These are phyloP conservation scores for Suillus placidus DNA, from an alignment of 768 basidiomycete genomes.

Conservation along the genomic window DNA sequence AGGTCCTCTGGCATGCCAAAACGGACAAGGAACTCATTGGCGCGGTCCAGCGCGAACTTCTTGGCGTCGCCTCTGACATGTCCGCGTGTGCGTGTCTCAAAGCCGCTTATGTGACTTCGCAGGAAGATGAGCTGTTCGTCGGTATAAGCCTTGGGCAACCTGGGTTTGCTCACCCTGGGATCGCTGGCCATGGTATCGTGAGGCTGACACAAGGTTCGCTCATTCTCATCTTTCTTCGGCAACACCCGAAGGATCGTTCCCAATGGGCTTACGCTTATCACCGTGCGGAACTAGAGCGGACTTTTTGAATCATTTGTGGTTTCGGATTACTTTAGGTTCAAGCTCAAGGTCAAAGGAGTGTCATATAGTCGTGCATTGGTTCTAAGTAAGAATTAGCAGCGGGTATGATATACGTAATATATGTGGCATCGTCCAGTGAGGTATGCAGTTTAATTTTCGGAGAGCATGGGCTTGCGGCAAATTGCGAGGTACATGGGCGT, in stretches of 20 bases:
- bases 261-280: slow-evolving; percentile 18
- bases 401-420: slow-evolving; percentile 6
- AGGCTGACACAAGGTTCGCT: slow-evolving; percentile 13
- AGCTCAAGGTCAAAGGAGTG: slow-evolving; percentile 2
- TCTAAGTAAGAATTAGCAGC: slow-evolving; percentile 1
- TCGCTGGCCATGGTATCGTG: slow-evolving; percentile 45
- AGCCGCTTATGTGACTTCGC: slow-evolving; percentile 53
- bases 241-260: slow-evolving; percentile 29
- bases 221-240: slow-evolving; percentile 14
- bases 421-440: neutral
- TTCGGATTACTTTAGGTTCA: slow-evolving; percentile 3
- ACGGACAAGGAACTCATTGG: slow-evolving; percentile 58
- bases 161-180: slow-evolving; percentile 68
- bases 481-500: slow-evolving; percentile 86
- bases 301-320: slow-evolving; percentile 3
- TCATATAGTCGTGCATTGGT: neutral
- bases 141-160: slow-evolving; percentile 65
- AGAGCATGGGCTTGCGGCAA: slow-evolving; percentile 49
- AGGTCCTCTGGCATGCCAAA: slow-evolving; percentile 63
- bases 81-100: slow-evolving; percentile 60
- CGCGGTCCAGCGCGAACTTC: slow-evolving; percentile 66
- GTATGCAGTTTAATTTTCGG: slow-evolving; percentile 8
- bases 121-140: slow-evolving; percentile 64
- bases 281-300: slow-evolving; percentile 1
- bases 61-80: slow-evolving; percentile 69